Evolutionary conservation across 192 early-diverging fungal genomes (phyloP).

Genomic region (Chytriomyces hyalinus): DNA sequence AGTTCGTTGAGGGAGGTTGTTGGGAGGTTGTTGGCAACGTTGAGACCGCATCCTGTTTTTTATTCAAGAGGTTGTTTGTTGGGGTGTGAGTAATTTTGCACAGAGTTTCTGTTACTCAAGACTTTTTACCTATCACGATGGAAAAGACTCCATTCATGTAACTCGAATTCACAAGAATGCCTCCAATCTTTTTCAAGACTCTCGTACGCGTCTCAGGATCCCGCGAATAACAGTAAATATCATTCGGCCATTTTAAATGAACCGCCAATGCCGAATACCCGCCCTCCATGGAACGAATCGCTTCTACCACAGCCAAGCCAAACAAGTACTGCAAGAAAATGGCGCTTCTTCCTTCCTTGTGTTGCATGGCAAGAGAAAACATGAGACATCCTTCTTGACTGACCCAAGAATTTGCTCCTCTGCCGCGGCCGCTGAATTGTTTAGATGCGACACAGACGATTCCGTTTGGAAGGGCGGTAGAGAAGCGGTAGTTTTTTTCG

Average conservation of each 20-base stretch:
- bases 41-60: constrained; percentile 78
- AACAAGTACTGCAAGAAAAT: constrained; percentile 96
- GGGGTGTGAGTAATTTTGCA: background rate
- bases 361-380: constrained; percentile 83
- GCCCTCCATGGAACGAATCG: constrained; percentile 67
- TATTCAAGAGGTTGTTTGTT: background rate
- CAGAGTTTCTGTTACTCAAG: background rate
- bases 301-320: constrained; percentile 82
- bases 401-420: constrained; percentile 94
- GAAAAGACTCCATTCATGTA: constrained; percentile 74
- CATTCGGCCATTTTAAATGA: constrained; percentile 97
- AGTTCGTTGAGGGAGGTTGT: constrained; percentile 87
- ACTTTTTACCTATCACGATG: constrained; percentile 75
- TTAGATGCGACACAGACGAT: constrained; percentile 79
- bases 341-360: constrained; percentile 68
- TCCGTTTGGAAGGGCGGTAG: constrained; percentile 73
- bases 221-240: constrained; percentile 70
- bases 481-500: constrained; percentile 82
- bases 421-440: constrained; percentile 77
- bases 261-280: constrained; percentile 78
- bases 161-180: constrained; percentile 85
- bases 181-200: constrained; percentile 77
- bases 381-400: constrained; percentile 88
- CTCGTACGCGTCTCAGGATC: constrained; percentile 1
- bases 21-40: constrained; percentile 81